phyloP scores from a whole-genome alignment of 2,329 filamentous ascomycete genomes.

The Pseudogymnoascus sp. region DNA sequence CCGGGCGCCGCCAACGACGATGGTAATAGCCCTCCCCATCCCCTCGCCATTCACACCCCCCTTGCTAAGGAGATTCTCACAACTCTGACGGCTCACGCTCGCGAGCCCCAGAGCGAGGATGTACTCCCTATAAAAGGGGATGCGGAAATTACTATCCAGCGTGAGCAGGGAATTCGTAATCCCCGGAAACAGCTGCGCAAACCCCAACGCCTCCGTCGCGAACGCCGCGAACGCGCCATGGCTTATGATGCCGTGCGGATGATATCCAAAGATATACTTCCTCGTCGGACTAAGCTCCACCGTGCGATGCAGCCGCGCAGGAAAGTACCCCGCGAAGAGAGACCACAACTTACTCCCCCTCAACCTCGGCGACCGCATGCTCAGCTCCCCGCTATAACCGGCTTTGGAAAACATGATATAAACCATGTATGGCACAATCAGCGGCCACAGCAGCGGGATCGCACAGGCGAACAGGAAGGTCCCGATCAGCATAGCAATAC shows the following conservation, averaged over 20 bases:
- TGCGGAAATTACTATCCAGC: constrained; percentile 89
- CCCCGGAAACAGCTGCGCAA: constrained; percentile 79
- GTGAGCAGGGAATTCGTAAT: constrained; percentile 92
- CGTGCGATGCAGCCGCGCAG: constrained; percentile 78
- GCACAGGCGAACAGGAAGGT: constrained; percentile 86
- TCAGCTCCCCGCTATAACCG: constrained; percentile 64
- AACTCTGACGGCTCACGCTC: constrained; percentile 85
- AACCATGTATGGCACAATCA: constrained; percentile 66
- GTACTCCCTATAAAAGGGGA: constrained; percentile 91
- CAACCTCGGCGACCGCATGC: constrained; percentile 64
- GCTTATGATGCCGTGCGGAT: constrained; percentile 94
- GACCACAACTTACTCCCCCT: constrained; percentile 72
- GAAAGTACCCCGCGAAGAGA: constrained; percentile 88
- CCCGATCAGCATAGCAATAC: constrained; percentile 61
- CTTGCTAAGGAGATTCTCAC: constrained; percentile 75
- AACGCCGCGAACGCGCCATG: constrained; percentile 94
- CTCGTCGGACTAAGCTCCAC: constrained; percentile 67
- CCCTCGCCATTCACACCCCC: constrained; percentile 62
- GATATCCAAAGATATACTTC: constrained; percentile 96
- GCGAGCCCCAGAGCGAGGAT: constrained; percentile 79
- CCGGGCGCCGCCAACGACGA: constrained; percentile 85
- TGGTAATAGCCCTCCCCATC: constrained; percentile 92
- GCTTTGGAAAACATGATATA: constrained; percentile 75
- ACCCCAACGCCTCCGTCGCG: constrained; percentile 80
- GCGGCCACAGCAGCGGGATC: constrained; percentile 85